Conservation (phyloP, 805 yeast species). For the Zygosaccharomyces rouxii region DNA sequence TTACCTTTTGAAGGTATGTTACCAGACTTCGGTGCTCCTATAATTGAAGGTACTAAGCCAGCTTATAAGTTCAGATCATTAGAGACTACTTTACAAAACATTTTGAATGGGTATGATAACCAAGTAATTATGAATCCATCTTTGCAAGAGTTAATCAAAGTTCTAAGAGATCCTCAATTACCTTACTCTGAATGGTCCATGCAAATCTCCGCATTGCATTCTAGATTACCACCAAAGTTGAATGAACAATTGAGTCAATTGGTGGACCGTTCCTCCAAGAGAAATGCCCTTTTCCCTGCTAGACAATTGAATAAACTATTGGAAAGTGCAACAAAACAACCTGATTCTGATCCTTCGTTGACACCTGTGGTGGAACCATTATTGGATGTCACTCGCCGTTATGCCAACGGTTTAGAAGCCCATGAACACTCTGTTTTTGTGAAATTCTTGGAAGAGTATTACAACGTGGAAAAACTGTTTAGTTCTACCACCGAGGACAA, state of each 20-base stretch:
- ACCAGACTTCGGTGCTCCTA: constrained; percentile 83
- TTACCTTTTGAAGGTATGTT: constrained; percentile 90
- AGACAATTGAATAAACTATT: constrained; percentile 71
- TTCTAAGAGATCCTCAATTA: constrained; percentile 71
- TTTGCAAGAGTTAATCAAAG: constrained; percentile 63
- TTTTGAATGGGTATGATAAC: constrained; percentile 88
- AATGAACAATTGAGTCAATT: constrained; percentile 62
- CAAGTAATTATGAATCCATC: constrained; percentile 90
- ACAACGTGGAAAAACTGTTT: constrained; percentile 72
- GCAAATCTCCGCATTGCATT: constrained; percentile 84
- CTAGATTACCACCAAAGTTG: constrained; percentile 76
- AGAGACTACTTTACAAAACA: constrained; percentile 63
- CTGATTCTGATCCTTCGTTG: constrained; percentile 51
- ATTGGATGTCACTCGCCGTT: constrained; percentile 62
- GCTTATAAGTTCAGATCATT: constrained; percentile 64
- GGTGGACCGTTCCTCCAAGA: constrained; percentile 58
- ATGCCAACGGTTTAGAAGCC: constrained; percentile 68
- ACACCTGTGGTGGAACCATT: constrained; percentile 67
- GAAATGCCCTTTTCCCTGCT: constrained; percentile 89
- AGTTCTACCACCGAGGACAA: constrained; percentile 83
- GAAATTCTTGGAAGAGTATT: constrained; percentile 63
- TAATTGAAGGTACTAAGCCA: constrained; percentile 77
- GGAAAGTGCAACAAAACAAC: constrained; percentile 50
- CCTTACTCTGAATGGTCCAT: constrained; percentile 92
- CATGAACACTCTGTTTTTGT: constrained; percentile 82